Base-by-base conservation (phyloP, 306 rosid species). In the Oemleria cerasiformis region DNA sequence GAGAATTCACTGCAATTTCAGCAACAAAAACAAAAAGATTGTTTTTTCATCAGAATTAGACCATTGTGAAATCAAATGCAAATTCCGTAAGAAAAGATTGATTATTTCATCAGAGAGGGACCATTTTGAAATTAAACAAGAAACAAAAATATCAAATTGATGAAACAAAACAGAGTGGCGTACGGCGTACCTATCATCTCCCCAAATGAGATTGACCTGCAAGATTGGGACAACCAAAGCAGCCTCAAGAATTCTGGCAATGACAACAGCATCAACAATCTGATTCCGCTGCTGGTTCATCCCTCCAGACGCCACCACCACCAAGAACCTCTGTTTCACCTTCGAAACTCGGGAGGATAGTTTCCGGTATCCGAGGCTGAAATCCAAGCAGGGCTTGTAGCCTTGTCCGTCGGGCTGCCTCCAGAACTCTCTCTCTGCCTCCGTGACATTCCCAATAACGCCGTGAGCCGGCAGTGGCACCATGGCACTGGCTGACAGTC, bases 261-360 rank as follows among this genome's bases (percentile, higher is more conserved):
- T 77, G 8, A 84, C 88, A 61, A 86, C 88, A 9, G 88, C 91
- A 51, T 86, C 91, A 38, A 80, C 80, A 68, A 84, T 86, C 72
- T 84, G 86, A 61, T 86, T 86, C 54, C 86, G 84, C 80, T 84
- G 91, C 78, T 86, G 91, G 62, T 86, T 86, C 54, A 86, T 23
- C 30, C 91, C 91, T 9, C 91, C 91, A 0, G 88, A 77, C 34
- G 79, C 88, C 75, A 81, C 84, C 73, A 84, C 88, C 76, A 86
- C 65, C 63, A 86, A 75, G 68, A 81, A 84, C 79, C 84, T 81
- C 68, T 74, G 79, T 51, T 74, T 84, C 83, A 81, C 86, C 73
- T 77, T 66, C 1, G 84, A 70, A 65, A 84, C 71, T 68, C 19
- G 14, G 0, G 44, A 53, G 0, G 88, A 84, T 3, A 78, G 68